Base-by-base conservation (phyloP, 768 basidiomycete species). In the Dictyophora rubrovolvata region DNA sequence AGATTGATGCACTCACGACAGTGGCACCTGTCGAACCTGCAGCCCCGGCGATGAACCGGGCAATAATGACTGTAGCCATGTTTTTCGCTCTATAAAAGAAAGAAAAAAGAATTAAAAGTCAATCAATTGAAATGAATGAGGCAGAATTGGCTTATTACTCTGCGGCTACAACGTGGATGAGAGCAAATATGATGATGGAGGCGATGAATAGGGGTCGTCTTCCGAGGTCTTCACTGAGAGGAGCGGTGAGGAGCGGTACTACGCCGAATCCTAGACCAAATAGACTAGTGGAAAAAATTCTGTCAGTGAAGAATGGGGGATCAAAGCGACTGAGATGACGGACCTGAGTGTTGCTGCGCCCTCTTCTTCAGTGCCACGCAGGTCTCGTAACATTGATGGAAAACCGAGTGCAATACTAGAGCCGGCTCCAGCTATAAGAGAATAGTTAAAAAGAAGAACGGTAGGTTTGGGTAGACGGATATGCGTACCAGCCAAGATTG, bases 161-260 rank as follows among this genome's bases (percentile, higher is more conserved):
- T 70, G 75, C 54, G 70, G 70, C 63, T 63, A 66, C 74, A 60
- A 84, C 62, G 63, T 79, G 83, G 71, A 77, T 79, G 21, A 77
- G 62, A 22, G 76, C 64, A 63, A 84, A 83, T 10, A 79, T 74
- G 23, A 78, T 64, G 11, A 69, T 69, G 1, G 82, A 82, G 34
- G 69, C 72, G 17, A 83, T 65, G 62, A 85, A 87, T 1, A 87
- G 61, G 1, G 79, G 82, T 53, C 79, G 78, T 47, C 86, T 70
- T 12, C 86, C 86, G 59, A 86, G 82, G 65, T 88, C 86, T 65
- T 88, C 86, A 65, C 84, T 86, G 62, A 87, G 78, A 0, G 85
- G 78, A 17, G 86, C 82, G 0, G 85, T 79, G 17, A 87, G 69
- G 3, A 87, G 79, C 0, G 86, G 85, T 16, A 82, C 70, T 20